These are phyloP conservation scores for Blastomyces gilchristii DNA, from an alignment of 2,329 filamentous ascomycete species.

Conservation along the genomic window DNA sequence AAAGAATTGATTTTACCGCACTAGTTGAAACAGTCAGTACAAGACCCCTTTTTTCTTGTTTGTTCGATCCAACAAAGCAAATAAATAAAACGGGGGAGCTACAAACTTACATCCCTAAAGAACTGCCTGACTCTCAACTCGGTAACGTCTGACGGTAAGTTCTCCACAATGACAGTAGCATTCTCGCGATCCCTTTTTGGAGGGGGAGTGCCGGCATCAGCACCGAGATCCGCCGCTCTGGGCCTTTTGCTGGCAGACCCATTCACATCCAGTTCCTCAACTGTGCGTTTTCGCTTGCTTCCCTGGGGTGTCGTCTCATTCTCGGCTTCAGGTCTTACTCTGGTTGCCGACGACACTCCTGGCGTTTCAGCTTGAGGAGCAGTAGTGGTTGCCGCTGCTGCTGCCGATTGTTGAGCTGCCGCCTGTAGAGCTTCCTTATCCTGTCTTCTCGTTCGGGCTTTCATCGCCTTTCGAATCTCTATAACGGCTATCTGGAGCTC, in stretches of 20 bases:
- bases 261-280: slow-evolving; percentile 39
- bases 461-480: slow-evolving; percentile 58
- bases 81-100: not conserved
- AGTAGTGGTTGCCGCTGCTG: slow-evolving; percentile 12
- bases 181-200: slow-evolving; percentile 79
- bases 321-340: slow-evolving; percentile 21
- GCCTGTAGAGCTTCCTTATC: slow-evolving; percentile 55
- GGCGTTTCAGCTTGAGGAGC: slow-evolving; percentile 20
- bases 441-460: slow-evolving; percentile 52
- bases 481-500: slow-evolving; percentile 65
- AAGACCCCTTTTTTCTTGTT: not conserved
- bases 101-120: slow-evolving; percentile 57
- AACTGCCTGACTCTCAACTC: slow-evolving; percentile 73
- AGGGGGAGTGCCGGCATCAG: slow-evolving; percentile 28
- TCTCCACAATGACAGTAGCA: slow-evolving; percentile 69
- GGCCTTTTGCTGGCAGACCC: slow-evolving; percentile 57
- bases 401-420: slow-evolving; percentile 25
- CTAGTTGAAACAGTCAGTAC: slow-evolving; percentile 7
- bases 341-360: slow-evolving; percentile 14
- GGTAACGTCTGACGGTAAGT: slow-evolving; percentile 59
- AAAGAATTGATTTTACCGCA: slow-evolving; percentile 77
- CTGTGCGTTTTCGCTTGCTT: slow-evolving; percentile 65
- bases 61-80: not conserved
- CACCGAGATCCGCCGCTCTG: slow-evolving; percentile 36
- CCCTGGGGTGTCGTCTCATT: slow-evolving; percentile 23